Conservation (phyloP, 345 rosid species). For the Populus ilicifolia region DNA sequence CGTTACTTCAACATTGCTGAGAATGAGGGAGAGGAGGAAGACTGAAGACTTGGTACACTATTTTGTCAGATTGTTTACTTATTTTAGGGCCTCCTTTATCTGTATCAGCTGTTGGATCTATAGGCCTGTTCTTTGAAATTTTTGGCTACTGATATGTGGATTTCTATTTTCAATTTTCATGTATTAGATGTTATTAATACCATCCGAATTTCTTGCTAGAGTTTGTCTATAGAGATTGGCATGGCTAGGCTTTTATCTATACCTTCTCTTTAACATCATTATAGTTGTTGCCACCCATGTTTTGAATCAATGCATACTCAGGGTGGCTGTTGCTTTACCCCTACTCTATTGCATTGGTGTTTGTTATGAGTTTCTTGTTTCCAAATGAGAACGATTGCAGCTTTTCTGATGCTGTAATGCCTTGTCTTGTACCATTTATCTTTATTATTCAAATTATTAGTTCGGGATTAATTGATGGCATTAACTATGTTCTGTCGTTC, state of each 20-base stretch:
- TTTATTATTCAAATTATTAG: no score
- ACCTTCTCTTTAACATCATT: no score
- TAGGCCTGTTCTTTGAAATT: constrained; percentile 6
- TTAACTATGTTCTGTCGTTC: background rate
- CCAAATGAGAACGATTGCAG: background rate
- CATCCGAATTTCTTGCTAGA: constrained; percentile 1
- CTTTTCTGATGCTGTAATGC: no score
- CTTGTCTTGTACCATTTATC: no score
- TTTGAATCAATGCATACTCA: background rate
- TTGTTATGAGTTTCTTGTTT: background rate
- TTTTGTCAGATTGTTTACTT: background rate
- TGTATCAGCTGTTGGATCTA: background rate
- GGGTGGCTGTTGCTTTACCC: background rate
- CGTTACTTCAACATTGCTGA: constrained; percentile 30
- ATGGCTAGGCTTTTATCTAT: background rate
- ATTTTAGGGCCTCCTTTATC: background rate
- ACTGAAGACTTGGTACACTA: constrained; percentile 5
- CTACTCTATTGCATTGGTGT: background rate
- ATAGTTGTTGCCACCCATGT: background rate
- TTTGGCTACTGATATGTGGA: constrained; percentile 10
- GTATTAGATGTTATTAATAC: constrained; percentile 7
- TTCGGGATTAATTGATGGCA: no score
- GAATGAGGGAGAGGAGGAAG: constrained; percentile 30
- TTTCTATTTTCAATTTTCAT: background rate
- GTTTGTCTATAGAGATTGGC: background rate